These are phyloP conservation scores for Candida gigantensis DNA, from an alignment of 1,139 yeast species.

Conservation along the genomic window DNA sequence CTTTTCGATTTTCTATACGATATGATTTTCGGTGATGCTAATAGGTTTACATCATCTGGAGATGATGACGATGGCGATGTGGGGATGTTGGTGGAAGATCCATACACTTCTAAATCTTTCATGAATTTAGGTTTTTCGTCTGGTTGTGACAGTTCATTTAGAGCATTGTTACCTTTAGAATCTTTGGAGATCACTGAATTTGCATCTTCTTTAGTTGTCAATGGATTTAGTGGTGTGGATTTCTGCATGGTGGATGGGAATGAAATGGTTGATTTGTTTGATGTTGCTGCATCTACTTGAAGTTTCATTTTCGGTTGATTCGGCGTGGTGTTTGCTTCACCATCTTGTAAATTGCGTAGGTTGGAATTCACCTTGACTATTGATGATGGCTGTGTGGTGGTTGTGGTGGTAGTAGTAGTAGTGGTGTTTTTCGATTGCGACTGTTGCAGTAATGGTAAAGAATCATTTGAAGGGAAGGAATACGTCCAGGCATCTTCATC, in stretches of 20 bases:
- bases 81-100: constrained; percentile 6
- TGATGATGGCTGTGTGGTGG: constrained; percentile 1
- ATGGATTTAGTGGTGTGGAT: constrained; percentile 60
- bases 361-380: not conserved
- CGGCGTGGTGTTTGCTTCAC: constrained; percentile 5
- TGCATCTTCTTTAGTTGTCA: constrained; percentile 57
- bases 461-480: constrained; percentile 43
- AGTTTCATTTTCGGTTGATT: constrained; percentile 3
- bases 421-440: constrained; percentile 2
- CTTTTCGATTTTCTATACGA: constrained; percentile 47
- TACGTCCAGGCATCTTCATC: constrained; percentile 49
- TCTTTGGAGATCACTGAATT: constrained; percentile 43
- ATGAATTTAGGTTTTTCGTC: constrained; percentile 9
- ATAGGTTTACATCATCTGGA: constrained; percentile 4
- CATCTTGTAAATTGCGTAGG: not conserved
- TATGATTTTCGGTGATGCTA: constrained; percentile 47
- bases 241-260: constrained; percentile 43
- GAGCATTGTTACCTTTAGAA: constrained; percentile 10
- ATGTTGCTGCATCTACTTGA: constrained; percentile 7
- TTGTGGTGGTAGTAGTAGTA: too few species aligned
- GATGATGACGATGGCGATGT: constrained; percentile 3
- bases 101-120: constrained; percentile 15
- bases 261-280: constrained; percentile 24
- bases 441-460: constrained; percentile 15
- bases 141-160: constrained; percentile 7